Evolutionary conservation across 1,139 yeast genomes (phyloP), one percentile per base, ranked within the genome.

Genomic region (Pneumocystis sp.): DNA sequence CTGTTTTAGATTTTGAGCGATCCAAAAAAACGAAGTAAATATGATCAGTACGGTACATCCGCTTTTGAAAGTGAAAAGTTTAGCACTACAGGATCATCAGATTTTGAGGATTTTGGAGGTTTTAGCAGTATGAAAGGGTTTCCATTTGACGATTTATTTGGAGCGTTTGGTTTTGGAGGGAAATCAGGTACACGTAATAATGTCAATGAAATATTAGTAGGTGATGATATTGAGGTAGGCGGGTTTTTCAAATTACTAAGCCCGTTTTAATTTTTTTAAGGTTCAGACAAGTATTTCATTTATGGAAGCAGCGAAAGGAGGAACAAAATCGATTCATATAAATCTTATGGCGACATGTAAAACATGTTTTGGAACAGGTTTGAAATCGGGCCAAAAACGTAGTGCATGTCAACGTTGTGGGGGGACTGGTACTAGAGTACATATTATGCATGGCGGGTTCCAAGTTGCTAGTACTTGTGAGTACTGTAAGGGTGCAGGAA

Each of bases 381-480:
- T 93, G 76, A 89, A 91, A 74, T 73, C 80, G 6, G 95, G 95
- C 31, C 85, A 85, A 68, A 81, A 83, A 74, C 87, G 89, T 74
- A 78, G 84, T 25, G 88, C 96, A 0, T 93, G 98, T 80, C 79
- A 84, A 1, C 78, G 89, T 2, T 93, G 99, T 79, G 91, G 90
- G 67, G 99, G 99, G 67, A 83, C 96, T 0, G 99, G 99, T 8
- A 87, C 91, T 62, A 84, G 87, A 34, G 87, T 91, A 31, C 97
- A 91, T 72, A 79, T 84, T 66, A 82, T 90, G 74, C 86, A 85
- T 71, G 97, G 96, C 10, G 97, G 97, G 0, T 95, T 93, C 83
- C 97, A 91, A 72, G 90, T 95, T 96, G 85, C 96, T 1, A 85
- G 96, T 2, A 89, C 97, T 17, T 93, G 99, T 81, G 81, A 82